Conservation (phyloP, 106 monocot species). For the Xerophyta viscosa region DNA sequence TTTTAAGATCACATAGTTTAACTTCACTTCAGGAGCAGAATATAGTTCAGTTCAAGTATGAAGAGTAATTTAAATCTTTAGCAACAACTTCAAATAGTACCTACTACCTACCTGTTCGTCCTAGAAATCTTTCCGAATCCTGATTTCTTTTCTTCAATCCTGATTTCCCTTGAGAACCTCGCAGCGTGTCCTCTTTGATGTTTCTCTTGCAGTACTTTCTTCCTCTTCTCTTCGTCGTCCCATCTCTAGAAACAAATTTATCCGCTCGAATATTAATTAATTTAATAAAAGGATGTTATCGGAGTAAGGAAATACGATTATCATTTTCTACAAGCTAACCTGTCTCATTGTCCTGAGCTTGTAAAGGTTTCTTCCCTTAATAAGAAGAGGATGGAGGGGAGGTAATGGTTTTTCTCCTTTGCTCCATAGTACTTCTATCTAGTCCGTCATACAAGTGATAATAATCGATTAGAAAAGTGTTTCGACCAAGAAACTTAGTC, state of each 20-base stretch:
- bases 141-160: conserved; percentile 20
- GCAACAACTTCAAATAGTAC: background rate
- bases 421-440: conserved; percentile 92
- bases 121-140: too few relatives aligned
- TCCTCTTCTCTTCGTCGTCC: conserved; percentile 63
- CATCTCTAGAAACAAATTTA: conserved; percentile 46
- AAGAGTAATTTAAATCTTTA: background rate
- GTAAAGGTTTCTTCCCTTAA: conserved; percentile 88
- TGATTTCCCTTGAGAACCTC: conserved; percentile 41
- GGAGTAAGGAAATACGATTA: background rate
- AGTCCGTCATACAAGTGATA: background rate
- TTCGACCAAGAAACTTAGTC: background rate
- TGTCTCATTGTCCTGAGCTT: conserved; percentile 74
- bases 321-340: conserved; percentile 26
- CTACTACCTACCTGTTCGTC: too few relatives aligned
- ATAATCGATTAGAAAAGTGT: background rate
- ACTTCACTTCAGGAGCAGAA: too few relatives aligned
- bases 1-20: too few relatives aligned
- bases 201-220: conserved; percentile 62
- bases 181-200: conserved; percentile 61
- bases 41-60: too few relatives aligned
- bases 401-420: conserved; percentile 65
- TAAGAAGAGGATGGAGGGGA: conserved; percentile 71
- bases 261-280: background rate
- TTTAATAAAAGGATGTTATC: background rate